Conservation (phyloP, 1,284 basidiomycete genomes). For the Anthracocystis setariae region DNA sequence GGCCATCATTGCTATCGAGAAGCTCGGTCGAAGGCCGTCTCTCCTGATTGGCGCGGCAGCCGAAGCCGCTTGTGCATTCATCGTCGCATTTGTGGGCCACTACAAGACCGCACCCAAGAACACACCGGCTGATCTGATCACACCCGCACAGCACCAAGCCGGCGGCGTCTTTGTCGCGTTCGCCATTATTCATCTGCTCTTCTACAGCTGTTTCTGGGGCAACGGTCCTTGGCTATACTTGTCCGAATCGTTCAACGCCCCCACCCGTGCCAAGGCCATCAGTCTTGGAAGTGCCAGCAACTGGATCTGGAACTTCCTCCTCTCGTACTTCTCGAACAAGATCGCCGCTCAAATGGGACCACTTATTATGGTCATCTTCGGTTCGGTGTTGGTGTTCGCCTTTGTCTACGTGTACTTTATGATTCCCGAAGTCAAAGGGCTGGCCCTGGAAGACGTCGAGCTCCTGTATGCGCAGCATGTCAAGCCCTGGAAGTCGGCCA, state of each 20-base stretch:
- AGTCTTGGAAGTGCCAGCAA: slow-evolving; percentile 75
- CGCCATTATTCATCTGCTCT: slow-evolving; percentile 79
- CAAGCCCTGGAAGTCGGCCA: slow-evolving; percentile 36
- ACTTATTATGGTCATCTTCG: slow-evolving; percentile 79
- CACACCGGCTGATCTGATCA: slow-evolving; percentile 69
- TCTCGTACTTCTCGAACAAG: slow-evolving; percentile 76
- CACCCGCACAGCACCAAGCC: slow-evolving; percentile 69
- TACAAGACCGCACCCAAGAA: slow-evolving; percentile 72
- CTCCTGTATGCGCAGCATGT: slow-evolving; percentile 55
- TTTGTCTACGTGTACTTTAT: slow-evolving; percentile 71
- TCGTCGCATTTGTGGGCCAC: slow-evolving; percentile 69
- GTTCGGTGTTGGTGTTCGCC: slow-evolving; percentile 73
- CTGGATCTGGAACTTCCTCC: slow-evolving; percentile 81
- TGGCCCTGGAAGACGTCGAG: slow-evolving; percentile 78
- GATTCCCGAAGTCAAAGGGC: slow-evolving; percentile 80
- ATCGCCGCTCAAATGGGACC: slow-evolving; percentile 72
- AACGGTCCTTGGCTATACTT: slow-evolving; percentile 76
- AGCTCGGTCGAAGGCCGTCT: slow-evolving; percentile 69
- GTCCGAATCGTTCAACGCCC: slow-evolving; percentile 73
- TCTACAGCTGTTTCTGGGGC: slow-evolving; percentile 79
- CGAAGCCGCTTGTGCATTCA: slow-evolving; percentile 69
- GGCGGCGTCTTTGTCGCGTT: slow-evolving; percentile 77
- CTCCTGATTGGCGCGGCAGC: slow-evolving; percentile 69
- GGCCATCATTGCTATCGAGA: slow-evolving; percentile 64
- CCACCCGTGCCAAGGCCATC: slow-evolving; percentile 79